Base-by-base conservation (phyloP, 768 basidiomycete species). In the Coprinellus micaceus region DNA sequence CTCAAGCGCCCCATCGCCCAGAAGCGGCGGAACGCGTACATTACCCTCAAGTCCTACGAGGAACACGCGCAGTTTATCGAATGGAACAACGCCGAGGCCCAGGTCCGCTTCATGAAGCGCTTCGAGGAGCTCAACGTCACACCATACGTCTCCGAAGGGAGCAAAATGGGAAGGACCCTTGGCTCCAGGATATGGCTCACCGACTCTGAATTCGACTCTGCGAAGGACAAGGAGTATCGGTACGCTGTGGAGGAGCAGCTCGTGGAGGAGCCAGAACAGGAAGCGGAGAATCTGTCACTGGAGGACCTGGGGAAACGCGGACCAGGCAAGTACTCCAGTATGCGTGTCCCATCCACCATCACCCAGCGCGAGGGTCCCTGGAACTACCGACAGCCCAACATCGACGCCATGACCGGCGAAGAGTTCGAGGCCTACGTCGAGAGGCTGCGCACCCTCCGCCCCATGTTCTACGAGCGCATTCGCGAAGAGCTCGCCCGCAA, bases 1-100 rank as follows among this genome's bases (percentile, higher is more conserved):
- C 74, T 94, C 59, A 95, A 95, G 70, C 86, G 91, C 0, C 87
- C 90, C 22, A 81, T 94, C 22, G 75, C 88, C 2, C 72, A 87
- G 45, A 82, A 86, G 52, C 80, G 83, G 29, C 80, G 80, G 45
- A 77, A 82, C 58, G 81, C 83, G 11, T 82, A 78, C 63, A 82
- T 94, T 57, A 82, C 85, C 19, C 77, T 93, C 25, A 74, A 77
- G 49, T 74, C 82, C 1, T 82, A 88, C 67, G 91, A 94, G 65
- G 82, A 86, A 28, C 82, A 74, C 53, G 82, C 88, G 55, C 78
- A 89, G 61, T 91, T 86, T 67, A 86, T 88, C 22, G 86, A 89
- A 60, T 94, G 91, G 89, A 78, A 78, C 63, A 77, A 79, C 57
- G 86, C 80, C 15, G 84, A 88, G 62, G 71, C 69, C 40, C 81